A percentile compares a stretch with the other conserved stretches of the same genome.
phyloP scores from a whole-genome alignment of 139 green algal species.

The Diplosphaera chodatii region DNA sequence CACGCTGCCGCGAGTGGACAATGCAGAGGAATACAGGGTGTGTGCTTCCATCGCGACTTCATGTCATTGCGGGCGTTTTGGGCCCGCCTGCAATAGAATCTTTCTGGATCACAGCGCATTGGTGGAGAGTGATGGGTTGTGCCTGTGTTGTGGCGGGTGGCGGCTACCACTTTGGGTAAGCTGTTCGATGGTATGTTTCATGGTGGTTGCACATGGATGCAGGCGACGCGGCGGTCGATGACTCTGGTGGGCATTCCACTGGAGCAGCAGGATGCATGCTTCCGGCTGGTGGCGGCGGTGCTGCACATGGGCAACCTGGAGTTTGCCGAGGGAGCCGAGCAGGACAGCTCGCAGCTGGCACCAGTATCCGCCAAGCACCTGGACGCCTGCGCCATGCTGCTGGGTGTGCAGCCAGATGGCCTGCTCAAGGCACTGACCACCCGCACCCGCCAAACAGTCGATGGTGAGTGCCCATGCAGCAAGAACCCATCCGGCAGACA shows the following conservation, averaged over 20 bases:
- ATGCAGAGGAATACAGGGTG: slow-evolving; percentile 88
- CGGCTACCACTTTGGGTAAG: too few species aligned
- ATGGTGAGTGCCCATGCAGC: too few species aligned
- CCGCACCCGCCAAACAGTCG: slow-evolving; percentile 78
- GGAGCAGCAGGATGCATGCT: slow-evolving; percentile 73
- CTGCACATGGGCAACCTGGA: slow-evolving; percentile 93
- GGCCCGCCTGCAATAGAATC: too few species aligned
- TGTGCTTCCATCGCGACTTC: too few species aligned
- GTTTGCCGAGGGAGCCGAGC: slow-evolving; percentile 55
- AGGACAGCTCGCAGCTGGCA: slow-evolving; percentile 24
- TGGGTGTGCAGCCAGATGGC: slow-evolving; percentile 64
- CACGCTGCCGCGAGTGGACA: slow-evolving; percentile 73
- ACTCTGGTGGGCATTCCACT: slow-evolving; percentile 83
- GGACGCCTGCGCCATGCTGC: slow-evolving; percentile 51
- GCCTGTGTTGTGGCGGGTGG: too few species aligned
- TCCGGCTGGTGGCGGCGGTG: slow-evolving; percentile 82
- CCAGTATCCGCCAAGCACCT: slow-evolving; percentile 26
- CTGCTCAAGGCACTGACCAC: slow-evolving; percentile 85
- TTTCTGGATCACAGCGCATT: too few species aligned
- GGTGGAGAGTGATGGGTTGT: too few species aligned
- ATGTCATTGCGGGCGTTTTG: too few species aligned
- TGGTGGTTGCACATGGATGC: too few species aligned
- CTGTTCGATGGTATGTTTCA: too few species aligned
- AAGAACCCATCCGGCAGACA: too few species aligned
- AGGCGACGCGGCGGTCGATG: slow-evolving; percentile 87